These are phyloP conservation scores for Carnegiea gigantea DNA, from an alignment of 179 eudicot genomes.

Conservation along the genomic window DNA sequence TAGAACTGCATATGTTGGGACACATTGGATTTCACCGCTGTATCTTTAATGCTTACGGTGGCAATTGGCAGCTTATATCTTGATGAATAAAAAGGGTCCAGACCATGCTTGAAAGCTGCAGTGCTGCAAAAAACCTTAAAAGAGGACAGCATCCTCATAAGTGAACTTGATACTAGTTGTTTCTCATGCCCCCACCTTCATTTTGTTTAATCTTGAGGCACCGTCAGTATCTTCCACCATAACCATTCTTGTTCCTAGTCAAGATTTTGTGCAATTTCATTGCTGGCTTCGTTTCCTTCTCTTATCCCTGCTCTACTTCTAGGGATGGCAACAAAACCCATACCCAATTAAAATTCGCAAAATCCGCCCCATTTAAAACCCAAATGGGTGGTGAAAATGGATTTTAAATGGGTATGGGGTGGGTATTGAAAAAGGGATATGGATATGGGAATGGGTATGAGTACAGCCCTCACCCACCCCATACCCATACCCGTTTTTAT, in stretches of 20 bases:
- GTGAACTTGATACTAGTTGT: constrained; percentile 24
- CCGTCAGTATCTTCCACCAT: background rate
- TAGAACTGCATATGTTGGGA: background rate
- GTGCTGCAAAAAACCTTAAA: constrained; percentile 24
- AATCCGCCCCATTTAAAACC: too few species aligned
- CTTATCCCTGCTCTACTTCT: background rate
- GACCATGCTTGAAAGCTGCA: constrained; percentile 23
- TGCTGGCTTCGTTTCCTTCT: background rate
- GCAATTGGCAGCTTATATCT: constrained; percentile 17
- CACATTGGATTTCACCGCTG: constrained; percentile 4
- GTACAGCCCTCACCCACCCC: too few species aligned
- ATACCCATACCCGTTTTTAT: too few species aligned
- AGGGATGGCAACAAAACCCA: too few species aligned
- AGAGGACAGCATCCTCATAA: constrained; percentile 10
- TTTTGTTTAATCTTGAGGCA: constrained; percentile 13
- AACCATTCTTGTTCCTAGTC: background rate
- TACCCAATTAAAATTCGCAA: too few species aligned
- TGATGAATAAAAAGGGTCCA: constrained; percentile 26
- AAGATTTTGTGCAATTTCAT: background rate
- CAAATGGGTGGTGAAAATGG: too few species aligned
- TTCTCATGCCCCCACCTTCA: constrained; percentile 19
- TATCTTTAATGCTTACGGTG: background rate
- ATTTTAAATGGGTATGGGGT: too few species aligned
- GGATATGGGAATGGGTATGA: too few species aligned
- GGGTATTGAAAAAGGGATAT: too few species aligned